Conservation (phyloP, 306 rosid genomes). For the Castanea sativa region DNA sequence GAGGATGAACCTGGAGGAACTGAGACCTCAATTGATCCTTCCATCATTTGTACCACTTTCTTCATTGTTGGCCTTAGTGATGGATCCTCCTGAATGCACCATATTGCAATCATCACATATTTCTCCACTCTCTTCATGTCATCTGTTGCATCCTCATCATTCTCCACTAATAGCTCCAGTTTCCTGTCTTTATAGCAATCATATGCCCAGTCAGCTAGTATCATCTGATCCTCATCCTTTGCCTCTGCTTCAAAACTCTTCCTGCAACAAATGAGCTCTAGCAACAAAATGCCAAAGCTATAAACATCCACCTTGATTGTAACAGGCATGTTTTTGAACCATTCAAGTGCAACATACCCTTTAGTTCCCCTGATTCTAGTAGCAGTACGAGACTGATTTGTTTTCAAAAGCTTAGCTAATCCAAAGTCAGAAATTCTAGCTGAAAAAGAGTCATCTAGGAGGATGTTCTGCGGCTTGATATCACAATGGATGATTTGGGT, state of each 20-base stretch:
- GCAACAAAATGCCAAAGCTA: conserved; percentile 36
- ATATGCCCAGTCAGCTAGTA: conserved; percentile 38
- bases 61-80: conserved; percentile 36
- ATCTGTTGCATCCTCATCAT: conserved; percentile 3
- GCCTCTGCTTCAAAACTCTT: conserved; percentile 12
- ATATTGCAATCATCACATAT: conserved; percentile 32
- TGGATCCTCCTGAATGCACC: conserved; percentile 50
- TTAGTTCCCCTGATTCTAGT: conserved; percentile 30
- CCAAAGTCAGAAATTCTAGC: conserved; percentile 38
- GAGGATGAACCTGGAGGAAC: conserved; percentile 24
- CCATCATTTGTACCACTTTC: conserved; percentile 35
- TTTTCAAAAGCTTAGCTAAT: conserved; percentile 28
- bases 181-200: conserved; percentile 25
- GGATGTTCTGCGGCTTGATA: conserved; percentile 43
- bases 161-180: conserved; percentile 5
- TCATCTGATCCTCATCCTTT: conserved; percentile 12
- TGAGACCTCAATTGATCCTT: conserved; percentile 29
- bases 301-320: conserved; percentile 40
- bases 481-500: conserved; percentile 37
- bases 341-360: conserved; percentile 37
- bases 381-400: conserved; percentile 20
- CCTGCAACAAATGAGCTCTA: conserved; percentile 43
- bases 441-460: conserved; percentile 30
- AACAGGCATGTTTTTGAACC: conserved; percentile 32
- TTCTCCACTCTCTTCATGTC: conserved; percentile 29